These are phyloP conservation scores for Meyerozyma carpophila DNA, from an alignment of 1,139 yeast species.

Conservation along the genomic window DNA sequence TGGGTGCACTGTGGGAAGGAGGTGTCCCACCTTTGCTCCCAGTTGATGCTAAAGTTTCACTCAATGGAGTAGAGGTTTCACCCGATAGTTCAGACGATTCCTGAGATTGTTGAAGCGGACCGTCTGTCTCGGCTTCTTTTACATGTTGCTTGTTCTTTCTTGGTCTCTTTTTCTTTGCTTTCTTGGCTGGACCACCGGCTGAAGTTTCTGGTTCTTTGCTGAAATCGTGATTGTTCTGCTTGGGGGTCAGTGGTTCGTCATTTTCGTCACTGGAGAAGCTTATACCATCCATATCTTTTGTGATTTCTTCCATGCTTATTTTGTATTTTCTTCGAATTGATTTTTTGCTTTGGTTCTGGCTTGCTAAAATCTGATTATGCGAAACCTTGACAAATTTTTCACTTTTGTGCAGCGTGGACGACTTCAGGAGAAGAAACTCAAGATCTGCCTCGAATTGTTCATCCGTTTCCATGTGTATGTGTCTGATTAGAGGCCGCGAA, in stretches of 20 bases:
- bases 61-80: not conserved
- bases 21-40: not conserved
- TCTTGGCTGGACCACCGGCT: not conserved
- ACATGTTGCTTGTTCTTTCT: not conserved
- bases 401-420: not conserved
- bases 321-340: not conserved
- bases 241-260: constrained; percentile 4
- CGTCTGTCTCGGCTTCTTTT: not conserved
- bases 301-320: constrained; percentile 4
- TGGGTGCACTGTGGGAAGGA: not conserved
- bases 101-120: not conserved
- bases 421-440: not conserved
- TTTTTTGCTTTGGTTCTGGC: not conserved
- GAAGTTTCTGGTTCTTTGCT: constrained; percentile 2
- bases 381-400: not conserved
- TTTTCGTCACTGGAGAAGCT: constrained; percentile 9
- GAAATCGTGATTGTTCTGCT: constrained; percentile 5
- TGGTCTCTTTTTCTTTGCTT: constrained; percentile 2
- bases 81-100: not conserved
- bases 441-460: constrained; percentile 1
- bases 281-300: constrained; percentile 6
- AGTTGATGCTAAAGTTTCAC: not conserved
- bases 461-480: not conserved
- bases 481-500: not conserved
- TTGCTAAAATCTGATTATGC: not conserved